Evolutionary conservation across 768 basidiomycete species (phyloP).

Genomic region (Gautieria morchelliformis): DNA sequence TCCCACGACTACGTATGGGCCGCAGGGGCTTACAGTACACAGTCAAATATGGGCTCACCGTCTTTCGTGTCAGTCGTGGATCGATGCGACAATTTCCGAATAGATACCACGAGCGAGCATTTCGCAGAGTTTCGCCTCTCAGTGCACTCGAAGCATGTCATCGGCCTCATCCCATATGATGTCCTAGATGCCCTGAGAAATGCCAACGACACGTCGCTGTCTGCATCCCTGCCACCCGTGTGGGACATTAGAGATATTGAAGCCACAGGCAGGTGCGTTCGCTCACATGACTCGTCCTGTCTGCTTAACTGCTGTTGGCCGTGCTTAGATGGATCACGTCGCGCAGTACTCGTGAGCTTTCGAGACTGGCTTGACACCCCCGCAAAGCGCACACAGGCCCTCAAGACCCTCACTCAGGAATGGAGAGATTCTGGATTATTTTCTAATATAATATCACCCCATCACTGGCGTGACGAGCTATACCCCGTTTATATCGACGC

Average conservation of each 20-base stretch:
- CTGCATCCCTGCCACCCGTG: conserved; percentile 28
- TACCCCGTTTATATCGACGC: conserved; percentile 72
- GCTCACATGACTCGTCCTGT: neutral
- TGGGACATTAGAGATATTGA: conserved; percentile 37
- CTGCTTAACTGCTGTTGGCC: neutral
- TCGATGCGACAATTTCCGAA: conserved; percentile 61
- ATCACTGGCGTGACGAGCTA: conserved; percentile 79
- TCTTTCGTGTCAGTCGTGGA: conserved; percentile 58
- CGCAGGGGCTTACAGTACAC: neutral
- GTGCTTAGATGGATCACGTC: neutral
- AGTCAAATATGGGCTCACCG: neutral
- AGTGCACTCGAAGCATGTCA: conserved; percentile 38
- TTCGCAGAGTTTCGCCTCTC: conserved; percentile 51
- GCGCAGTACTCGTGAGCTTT: conserved; percentile 37
- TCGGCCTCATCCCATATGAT: conserved; percentile 29
- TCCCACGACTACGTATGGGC: neutral
- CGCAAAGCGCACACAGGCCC: conserved; percentile 45
- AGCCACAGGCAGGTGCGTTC: neutral
- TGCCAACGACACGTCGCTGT: conserved; percentile 40
- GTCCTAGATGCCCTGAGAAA: conserved; percentile 20
- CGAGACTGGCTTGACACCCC: conserved; percentile 42
- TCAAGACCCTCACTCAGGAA: conserved; percentile 59
- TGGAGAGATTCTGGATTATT: conserved; percentile 66
- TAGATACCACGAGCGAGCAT: conserved; percentile 29
- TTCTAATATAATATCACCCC: conserved; percentile 55